phyloP scores from a whole-genome alignment of 352 stramenopile genomes.

The Globisporangium takayamanum region DNA sequence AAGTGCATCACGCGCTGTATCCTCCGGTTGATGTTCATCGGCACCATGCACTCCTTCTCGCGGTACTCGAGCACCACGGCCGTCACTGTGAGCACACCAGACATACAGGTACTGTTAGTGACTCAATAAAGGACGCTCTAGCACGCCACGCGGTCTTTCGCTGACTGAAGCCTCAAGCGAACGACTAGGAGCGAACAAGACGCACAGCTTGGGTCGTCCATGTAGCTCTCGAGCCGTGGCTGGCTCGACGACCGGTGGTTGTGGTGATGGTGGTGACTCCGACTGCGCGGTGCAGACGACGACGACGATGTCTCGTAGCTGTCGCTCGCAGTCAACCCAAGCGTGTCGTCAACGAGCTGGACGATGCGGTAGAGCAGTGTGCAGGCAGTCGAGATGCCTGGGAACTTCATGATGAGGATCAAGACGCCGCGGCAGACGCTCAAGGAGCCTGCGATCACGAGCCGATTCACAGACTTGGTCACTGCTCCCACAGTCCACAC shows the following conservation, averaged over 20 bases:
- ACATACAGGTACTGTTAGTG: background rate
- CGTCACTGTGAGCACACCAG: conserved; percentile 33
- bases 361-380: conserved; percentile 63
- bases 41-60: conserved; percentile 79
- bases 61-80: conserved; percentile 84
- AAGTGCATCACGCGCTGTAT: conserved; percentile 89
- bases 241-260: conserved; percentile 7
- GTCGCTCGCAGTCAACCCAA: conserved; percentile 32
- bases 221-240: conserved; percentile 39
- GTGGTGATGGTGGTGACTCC: background rate
- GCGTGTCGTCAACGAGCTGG: conserved; percentile 61
- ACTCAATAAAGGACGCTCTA: no score
- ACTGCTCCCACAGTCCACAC: conserved; percentile 14
- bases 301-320: conserved; percentile 22
- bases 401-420: conserved; percentile 70
- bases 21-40: conserved; percentile 73
- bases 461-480: conserved; percentile 48
- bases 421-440: conserved; percentile 61
- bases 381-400: conserved; percentile 60
- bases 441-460: conserved; percentile 40
- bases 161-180: background rate
- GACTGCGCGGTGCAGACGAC: conserved; percentile 4
- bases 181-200: conserved; percentile 1
- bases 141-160: no score
- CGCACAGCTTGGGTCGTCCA: conserved; percentile 60